Conservation (phyloP, 169 alveolate genomes). For the Plasmodium blacklocki region DNA sequence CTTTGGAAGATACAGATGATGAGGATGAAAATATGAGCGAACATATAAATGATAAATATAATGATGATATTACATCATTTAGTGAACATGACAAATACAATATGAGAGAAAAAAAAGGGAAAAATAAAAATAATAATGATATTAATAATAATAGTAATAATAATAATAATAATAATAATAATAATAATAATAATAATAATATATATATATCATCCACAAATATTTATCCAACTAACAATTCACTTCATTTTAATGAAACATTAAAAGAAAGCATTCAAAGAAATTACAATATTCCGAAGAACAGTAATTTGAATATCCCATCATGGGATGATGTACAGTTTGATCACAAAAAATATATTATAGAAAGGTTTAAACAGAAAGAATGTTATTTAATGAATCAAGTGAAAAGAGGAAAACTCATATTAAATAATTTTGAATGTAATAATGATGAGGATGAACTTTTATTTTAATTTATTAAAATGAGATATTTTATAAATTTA, state of each 20-base stretch:
- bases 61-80: background rate
- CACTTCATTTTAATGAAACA: background rate
- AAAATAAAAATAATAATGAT: background rate
- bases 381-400: conserved; percentile 52
- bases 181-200: too few species aligned
- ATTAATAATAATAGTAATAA: background rate
- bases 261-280: background rate
- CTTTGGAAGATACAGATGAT: conserved; percentile 16
- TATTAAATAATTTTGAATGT: conserved; percentile 55
- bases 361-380: conserved; percentile 55
- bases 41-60: background rate
- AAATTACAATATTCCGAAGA: background rate
- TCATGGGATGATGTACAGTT: conserved; percentile 66
- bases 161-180: too few species aligned
- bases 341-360: conserved; percentile 56
- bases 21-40: background rate
- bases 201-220: too few species aligned
- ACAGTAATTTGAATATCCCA: conserved; percentile 21
- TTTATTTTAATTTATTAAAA: conserved; percentile 19
- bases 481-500: background rate
- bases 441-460: conserved; percentile 60
- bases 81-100: background rate
- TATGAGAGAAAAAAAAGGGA: background rate
- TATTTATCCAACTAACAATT: too few species aligned
- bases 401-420: conserved; percentile 67